A percentile compares a stretch with the other conserved stretches of the same genome.
Evolutionary conservation across 2,329 filamentous ascomycete genomes (phyloP).

Genomic region (Penicillium crustosum): DNA sequence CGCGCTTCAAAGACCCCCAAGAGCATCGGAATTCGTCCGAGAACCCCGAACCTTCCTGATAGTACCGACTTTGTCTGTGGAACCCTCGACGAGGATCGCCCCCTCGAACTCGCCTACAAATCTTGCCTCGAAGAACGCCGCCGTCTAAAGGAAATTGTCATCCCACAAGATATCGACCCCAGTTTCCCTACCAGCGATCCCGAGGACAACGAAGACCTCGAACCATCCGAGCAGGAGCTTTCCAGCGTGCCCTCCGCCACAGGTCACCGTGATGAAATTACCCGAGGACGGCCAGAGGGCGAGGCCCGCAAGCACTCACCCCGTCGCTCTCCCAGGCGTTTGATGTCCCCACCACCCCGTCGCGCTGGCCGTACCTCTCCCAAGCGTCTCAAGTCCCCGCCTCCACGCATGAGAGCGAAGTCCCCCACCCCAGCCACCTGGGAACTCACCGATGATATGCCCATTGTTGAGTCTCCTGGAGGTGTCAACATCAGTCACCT

Average conservation of each 20-base stretch:
- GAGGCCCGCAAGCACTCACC: conserved; percentile 55
- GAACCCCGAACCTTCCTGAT: conserved; percentile 83
- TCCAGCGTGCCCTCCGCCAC: conserved; percentile 58
- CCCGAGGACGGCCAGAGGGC: conserved; percentile 45
- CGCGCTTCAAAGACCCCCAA: conserved; percentile 37
- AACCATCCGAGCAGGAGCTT: conserved; percentile 56
- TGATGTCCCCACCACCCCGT: conserved; percentile 55
- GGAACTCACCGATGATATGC: conserved; percentile 40
- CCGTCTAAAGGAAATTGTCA: conserved; percentile 73
- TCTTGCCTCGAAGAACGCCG: conserved; percentile 79
- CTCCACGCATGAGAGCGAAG: conserved; percentile 56
- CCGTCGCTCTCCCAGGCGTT: conserved; percentile 61
- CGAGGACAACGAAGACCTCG: conserved; percentile 78
- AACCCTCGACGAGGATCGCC: conserved; percentile 91
- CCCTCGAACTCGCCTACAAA: conserved; percentile 90
- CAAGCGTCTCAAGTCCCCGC: conserved; percentile 67
- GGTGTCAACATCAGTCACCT: conserved; percentile 56
- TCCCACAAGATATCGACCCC: conserved; percentile 96
- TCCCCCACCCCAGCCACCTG: conserved; percentile 49
- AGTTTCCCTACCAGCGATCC: conserved; percentile 95
- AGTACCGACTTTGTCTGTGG: conserved; percentile 99
- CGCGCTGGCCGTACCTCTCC: conserved; percentile 60
- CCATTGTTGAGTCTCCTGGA: conserved; percentile 46
- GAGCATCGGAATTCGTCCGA: conserved; percentile 59
- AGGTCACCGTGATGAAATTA: conserved; percentile 47